A percentile compares a stretch with the other conserved stretches of the same genome.
phyloP scores from a whole-genome alignment of 192 early-diverging fungal species.

The Coemansia sp. region DNA sequence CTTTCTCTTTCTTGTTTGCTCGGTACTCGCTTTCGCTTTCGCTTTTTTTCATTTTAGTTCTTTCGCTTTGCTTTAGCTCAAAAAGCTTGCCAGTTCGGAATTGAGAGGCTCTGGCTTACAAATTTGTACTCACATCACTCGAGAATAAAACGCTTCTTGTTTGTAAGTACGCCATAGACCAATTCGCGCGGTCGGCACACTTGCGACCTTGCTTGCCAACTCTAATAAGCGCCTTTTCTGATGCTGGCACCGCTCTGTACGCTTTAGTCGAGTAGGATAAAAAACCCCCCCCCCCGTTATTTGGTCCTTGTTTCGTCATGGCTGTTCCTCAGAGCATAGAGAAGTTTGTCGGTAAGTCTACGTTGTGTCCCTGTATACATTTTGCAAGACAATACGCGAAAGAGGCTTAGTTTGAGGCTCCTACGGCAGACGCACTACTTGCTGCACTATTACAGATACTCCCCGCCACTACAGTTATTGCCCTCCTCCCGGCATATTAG shows the following conservation, averaged over 20 bases:
- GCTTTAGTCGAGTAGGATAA: no score
- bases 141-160: no score
- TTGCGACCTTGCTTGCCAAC: no score
- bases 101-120: neutral
- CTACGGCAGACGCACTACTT: neutral
- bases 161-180: no score
- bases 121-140: neutral
- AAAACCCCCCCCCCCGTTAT: no score
- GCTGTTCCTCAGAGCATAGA: conserved; percentile 39
- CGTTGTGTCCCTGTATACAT: neutral
- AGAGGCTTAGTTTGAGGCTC: neutral
- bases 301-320: no score
- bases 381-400: neutral
- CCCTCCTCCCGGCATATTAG: neutral
- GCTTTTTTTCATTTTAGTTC: neutral
- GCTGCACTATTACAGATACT: neutral
- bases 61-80: neutral
- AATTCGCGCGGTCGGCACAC: no score
- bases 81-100: neutral
- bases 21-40: neutral
- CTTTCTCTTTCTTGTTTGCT: neutral
- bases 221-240: no score
- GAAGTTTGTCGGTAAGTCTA: conserved; percentile 52
- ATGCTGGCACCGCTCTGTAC: no score
- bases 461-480: neutral